Evolutionary conservation across 257 asterid genomes (phyloP).

Genomic region (Osmanthus fragrans): DNA sequence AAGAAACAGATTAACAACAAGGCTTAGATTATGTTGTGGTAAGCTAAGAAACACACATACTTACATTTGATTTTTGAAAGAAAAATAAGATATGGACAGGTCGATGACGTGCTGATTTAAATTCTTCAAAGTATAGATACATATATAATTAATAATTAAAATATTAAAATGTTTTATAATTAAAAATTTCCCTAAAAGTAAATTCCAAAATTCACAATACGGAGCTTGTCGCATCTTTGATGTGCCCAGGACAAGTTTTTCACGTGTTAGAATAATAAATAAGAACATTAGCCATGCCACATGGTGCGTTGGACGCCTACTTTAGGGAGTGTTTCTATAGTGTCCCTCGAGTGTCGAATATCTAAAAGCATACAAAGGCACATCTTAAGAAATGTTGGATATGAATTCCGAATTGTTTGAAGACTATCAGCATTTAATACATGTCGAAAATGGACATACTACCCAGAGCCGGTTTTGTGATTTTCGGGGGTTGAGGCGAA

Average conservation of each 20-base stretch:
- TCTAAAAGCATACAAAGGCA: no score
- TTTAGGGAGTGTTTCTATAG: neutral
- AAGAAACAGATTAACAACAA: neutral
- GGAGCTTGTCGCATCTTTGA: neutral
- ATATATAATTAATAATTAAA: no score
- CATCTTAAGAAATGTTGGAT: no score
- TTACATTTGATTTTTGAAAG: no score
- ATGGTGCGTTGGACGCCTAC: neutral
- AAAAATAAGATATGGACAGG: neutral
- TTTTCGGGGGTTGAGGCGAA: no score
- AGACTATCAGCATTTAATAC: neutral
- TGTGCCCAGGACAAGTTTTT: neutral
- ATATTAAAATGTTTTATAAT: no score
- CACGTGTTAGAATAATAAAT: neutral
- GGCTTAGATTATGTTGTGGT: neutral
- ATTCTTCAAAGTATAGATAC: neutral
- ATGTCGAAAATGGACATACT: neutral
- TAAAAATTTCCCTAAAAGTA: neutral
- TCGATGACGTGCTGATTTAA: neutral
- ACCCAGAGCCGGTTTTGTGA: no score
- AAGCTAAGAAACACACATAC: neutral
- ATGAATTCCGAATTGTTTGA: no score
- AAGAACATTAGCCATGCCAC: no score
- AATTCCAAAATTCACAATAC: neutral
- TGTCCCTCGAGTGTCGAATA: no score